These are phyloP conservation scores for Lycium ferocissimum DNA, from an alignment of 257 asterid species.

Conservation along the genomic window DNA sequence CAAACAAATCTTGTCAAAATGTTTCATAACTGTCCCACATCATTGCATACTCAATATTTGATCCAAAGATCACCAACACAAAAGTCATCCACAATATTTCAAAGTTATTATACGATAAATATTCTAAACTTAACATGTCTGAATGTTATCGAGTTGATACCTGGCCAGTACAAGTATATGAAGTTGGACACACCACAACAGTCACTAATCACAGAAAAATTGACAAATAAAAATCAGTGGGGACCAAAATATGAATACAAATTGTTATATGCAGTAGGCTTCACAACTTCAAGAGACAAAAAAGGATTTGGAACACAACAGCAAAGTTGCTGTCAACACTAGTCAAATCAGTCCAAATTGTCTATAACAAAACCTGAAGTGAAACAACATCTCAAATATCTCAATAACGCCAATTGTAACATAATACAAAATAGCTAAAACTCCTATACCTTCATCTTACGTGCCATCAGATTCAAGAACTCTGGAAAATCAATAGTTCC, in stretches of 20 bases:
- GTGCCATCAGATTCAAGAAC: constrained; percentile 74
- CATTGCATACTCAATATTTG: not conserved
- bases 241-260: not conserved
- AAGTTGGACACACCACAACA: not conserved
- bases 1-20: not conserved
- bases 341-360: not conserved
- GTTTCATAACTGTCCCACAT: not conserved
- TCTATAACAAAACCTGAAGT: constrained; percentile 3
- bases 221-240: not conserved
- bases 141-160: not conserved
- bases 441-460: constrained; percentile 59
- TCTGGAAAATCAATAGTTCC: constrained; percentile 72
- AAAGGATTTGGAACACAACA: not conserved
- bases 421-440: not conserved
- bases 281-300: constrained; percentile 4
- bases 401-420: not conserved
- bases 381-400: not conserved
- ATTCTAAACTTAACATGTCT: not conserved
- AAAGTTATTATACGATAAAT: not conserved
- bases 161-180: not conserved
- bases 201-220: constrained; percentile 6
- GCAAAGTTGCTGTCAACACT: not conserved
- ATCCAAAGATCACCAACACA: not conserved
- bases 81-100: not conserved
- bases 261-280: not conserved